Evolutionary conservation across 2,329 filamentous ascomycete species (phyloP).

Genomic region (Colletotrichum sansevieriae): DNA sequence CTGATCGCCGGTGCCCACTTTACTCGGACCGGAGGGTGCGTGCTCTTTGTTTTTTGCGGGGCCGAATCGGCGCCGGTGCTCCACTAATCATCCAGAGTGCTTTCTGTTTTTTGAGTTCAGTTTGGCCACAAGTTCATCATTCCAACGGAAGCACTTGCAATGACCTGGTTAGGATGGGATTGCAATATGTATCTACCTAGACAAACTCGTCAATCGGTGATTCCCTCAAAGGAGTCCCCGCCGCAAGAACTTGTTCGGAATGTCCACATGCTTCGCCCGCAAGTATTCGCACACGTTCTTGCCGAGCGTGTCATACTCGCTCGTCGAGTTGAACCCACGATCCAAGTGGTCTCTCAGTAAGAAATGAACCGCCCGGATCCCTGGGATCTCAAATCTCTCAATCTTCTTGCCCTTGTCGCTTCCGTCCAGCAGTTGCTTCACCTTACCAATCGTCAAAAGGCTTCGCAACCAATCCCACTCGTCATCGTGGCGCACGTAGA

Average conservation of each 20-base stretch:
- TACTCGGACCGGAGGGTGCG: background rate
- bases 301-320: conserved; percentile 57
- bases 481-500: conserved; percentile 58
- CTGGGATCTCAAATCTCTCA: conserved; percentile 56
- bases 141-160: too few species aligned
- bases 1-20: background rate
- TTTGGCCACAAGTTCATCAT: too few species aligned
- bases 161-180: too few species aligned
- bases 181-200: too few species aligned
- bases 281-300: conserved; percentile 62
- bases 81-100: too few species aligned
- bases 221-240: conserved; percentile 50
- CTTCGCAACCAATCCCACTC: conserved; percentile 60
- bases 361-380: conserved; percentile 46
- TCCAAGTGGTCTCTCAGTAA: conserved; percentile 35
- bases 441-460: conserved; percentile 50
- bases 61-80: too few species aligned
- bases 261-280: conserved; percentile 58
- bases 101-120: too few species aligned
- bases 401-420: conserved; percentile 47
- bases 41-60: too few species aligned
- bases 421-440: conserved; percentile 43
- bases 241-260: conserved; percentile 58
- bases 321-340: conserved; percentile 37
- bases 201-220: too few species aligned